Conservation (phyloP, 2,329 filamentous ascomycete genomes). For the Cercospora brassicicola region DNA sequence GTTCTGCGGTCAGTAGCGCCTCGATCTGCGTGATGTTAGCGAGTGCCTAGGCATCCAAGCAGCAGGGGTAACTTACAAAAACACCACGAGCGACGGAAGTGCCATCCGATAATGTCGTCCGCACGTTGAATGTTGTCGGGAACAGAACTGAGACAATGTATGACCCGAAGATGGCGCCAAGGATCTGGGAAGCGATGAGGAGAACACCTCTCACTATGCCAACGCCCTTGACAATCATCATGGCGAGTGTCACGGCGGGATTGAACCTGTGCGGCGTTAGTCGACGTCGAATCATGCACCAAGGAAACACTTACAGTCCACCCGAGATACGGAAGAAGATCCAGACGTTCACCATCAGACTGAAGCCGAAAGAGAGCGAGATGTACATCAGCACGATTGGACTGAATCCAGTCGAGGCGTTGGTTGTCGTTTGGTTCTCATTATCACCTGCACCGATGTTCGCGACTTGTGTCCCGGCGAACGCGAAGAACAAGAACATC, state of each 20-base stretch:
- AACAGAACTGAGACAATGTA: slow-evolving; percentile 41
- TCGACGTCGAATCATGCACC: background rate
- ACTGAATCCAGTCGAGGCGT: slow-evolving; percentile 34
- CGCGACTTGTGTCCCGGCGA: slow-evolving; percentile 48
- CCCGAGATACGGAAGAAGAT: slow-evolving; percentile 44
- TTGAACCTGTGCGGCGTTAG: slow-evolving; percentile 34
- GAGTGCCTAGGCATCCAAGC: too few relatives aligned
- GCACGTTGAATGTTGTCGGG: slow-evolving; percentile 41
- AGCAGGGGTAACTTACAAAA: slow-evolving; percentile 29
- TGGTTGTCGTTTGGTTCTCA: slow-evolving; percentile 29
- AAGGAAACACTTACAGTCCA: slow-evolving; percentile 30
- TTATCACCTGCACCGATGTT: slow-evolving; percentile 37
- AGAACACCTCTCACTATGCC: slow-evolving; percentile 39
- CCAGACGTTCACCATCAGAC: slow-evolving; percentile 46
- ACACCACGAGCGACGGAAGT: slow-evolving; percentile 42
- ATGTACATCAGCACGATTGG: slow-evolving; percentile 43
- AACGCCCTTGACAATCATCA: slow-evolving; percentile 39
- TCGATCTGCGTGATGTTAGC: slow-evolving; percentile 35
- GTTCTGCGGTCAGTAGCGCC: slow-evolving; percentile 43
- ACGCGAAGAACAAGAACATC: slow-evolving; percentile 51
- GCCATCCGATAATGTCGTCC: slow-evolving; percentile 39
- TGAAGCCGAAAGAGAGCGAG: slow-evolving; percentile 44
- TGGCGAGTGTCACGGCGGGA: slow-evolving; percentile 38
- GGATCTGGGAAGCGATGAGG: slow-evolving; percentile 41
- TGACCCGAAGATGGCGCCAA: slow-evolving; percentile 42